Evolutionary conservation across 1,139 yeast genomes (phyloP), one percentile per base, ranked within the genome.

Genomic region (Entelexis sorbosivorans): DNA sequence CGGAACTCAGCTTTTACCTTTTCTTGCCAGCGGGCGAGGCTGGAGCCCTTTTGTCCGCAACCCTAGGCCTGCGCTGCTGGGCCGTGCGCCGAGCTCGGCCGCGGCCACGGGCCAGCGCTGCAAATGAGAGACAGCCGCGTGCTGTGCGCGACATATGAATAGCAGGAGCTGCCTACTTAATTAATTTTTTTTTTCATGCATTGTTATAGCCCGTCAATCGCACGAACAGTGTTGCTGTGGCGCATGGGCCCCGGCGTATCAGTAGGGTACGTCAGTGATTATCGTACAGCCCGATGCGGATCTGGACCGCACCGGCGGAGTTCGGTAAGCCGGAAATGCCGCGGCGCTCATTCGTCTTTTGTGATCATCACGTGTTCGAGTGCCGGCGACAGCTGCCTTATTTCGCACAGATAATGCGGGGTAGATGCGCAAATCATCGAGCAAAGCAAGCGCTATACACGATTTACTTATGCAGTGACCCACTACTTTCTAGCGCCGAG

Each of bases 231-330:
- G 13, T 28, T 32, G 34, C 17, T 14, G 17, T 13, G 34, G 19
- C 34, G 11, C 5, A 7, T 17, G 16, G n/a, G 19, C 7, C 5
- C 28, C 40, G 5, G 40, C 28, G 17, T 22, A 20, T 22, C 28
- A 14, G 9, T 36, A 36, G 40, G 40, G 40, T 22, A 36, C 24
- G 40, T 26, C 28, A 19, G 40, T 20, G 14, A 36, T 36, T 36
- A 36, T 36, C 40, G 40, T 36, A 36, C 40, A 20, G 40, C 40
- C 40, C 40, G 40, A 38, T 5, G 1, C 7, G 20, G 19, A 38
- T 38, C 42, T 38, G 16, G 42, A 38, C 42, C 42, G 42, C 20
- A n/a, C 32, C 42, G 42, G 42, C 42, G 42, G 42, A 38, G 31
- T 38, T 38, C 42, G 42, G 42, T 38, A 19, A 36, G 40, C 40